Base-by-base conservation (phyloP, 176 grass and related monocot species). In the Lolium rigidum region DNA sequence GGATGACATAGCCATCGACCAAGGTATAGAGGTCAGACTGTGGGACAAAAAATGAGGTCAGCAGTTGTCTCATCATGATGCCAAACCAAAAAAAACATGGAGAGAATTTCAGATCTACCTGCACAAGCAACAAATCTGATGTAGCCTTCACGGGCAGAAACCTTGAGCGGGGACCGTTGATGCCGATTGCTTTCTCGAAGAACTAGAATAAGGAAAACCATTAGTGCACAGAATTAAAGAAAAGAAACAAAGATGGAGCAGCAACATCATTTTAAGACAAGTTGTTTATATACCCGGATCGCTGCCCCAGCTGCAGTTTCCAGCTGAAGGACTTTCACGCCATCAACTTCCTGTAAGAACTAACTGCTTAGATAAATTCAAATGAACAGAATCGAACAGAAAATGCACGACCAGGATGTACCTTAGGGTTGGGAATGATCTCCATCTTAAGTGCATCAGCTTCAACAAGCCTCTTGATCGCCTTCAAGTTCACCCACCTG, bases 401-500 rank as follows among this genome's bases (percentile, higher is more conserved):
- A 86, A 9, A 78, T 83, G 51, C 28, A 47, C 5, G 6, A 12
- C 59, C 14, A 67, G 64, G 20, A 38, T 17, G 38, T 26, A 94
- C 97, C 97, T 99, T 99, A 25, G 94, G 97, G 85, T 99, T 99
- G 79, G 94, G 97, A 91, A 99, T 99, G 68, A 99, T 99, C 84
- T 99, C 97, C 97, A 99, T 99, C 79, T 96, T 99, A 88, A 99
- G 97, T 28, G 94, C 94, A 56, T 99, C 97, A 85, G 92, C 92
- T 87, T 99, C 94, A 85, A 96, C 94, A 52, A 99, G 97, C 44
- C 94, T 86, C 88, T 99, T 99, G 88, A 99, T 93, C 82, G 97
- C 97, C 86, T 99, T 99, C 91, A 99, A 94, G 94, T 96, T 99
- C 87, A 99, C 94, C 97, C 97, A 96, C 81, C 97, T 99, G 80